Evolutionary conservation across 352 stramenopile genomes (phyloP).

Genomic region (Pythium rhizo-oryzae): DNA sequence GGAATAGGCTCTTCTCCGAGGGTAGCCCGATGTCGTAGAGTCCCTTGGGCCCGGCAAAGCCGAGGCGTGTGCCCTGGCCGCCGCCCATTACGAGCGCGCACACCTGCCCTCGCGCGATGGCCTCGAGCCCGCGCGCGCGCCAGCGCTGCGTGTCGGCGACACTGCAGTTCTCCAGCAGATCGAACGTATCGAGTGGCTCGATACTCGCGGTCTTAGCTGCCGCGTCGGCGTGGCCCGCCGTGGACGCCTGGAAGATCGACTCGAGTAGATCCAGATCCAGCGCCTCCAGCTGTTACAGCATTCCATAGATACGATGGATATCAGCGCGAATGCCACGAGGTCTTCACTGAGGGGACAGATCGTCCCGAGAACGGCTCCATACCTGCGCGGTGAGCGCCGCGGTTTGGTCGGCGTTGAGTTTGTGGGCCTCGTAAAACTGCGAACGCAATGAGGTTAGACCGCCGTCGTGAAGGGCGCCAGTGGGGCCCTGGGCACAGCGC

Average conservation of each 20-base stretch:
- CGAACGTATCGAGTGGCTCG: conserved; percentile 69
- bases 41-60: conserved; percentile 95
- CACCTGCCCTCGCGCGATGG: conserved; percentile 88
- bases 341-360: too few relatives aligned
- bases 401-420: conserved; percentile 44
- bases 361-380: too few relatives aligned
- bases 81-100: conserved; percentile 94
- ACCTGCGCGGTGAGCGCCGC: conserved; percentile 53
- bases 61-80: conserved; percentile 97
- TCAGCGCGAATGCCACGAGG: too few relatives aligned
- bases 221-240: conserved; percentile 13
- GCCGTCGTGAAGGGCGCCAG: too few relatives aligned
- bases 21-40: conserved; percentile 94
- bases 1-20: conserved; percentile 93
- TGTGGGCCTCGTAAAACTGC: conserved; percentile 72
- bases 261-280: conserved; percentile 70
- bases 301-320: too few relatives aligned
- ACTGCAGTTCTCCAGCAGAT: conserved; percentile 55
- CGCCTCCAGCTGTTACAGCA: conserved; percentile 46
- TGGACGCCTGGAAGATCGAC: conserved; percentile 62
- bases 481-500: not conserved
- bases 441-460: too few relatives aligned
- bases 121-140: conserved; percentile 62
- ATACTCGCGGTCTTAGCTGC: conserved; percentile 32
- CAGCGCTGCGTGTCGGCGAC: conserved; percentile 49